A percentile compares a stretch with the other conserved stretches of the same genome.
Evolutionary conservation across 2,329 filamentous ascomycete species (phyloP).

Genomic region (Nigrospora oryzae): DNA sequence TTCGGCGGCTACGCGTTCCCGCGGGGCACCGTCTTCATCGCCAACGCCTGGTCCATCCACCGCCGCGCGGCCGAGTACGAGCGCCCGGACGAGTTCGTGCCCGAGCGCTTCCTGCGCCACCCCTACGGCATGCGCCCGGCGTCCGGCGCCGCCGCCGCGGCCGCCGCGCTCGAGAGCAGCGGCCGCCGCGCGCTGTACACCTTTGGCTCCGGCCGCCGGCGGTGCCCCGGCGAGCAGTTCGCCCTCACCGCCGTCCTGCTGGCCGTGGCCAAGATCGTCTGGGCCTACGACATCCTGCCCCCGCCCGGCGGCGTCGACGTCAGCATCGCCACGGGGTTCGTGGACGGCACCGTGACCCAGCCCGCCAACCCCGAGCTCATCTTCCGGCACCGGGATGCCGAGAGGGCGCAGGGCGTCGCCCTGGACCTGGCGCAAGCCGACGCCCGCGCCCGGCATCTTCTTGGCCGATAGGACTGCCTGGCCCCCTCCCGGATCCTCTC

Average conservation of each 20-base stretch:
- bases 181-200: not conserved
- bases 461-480: not conserved
- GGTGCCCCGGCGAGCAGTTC: slow-evolving; percentile 2
- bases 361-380: not conserved
- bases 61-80: slow-evolving; percentile 29
- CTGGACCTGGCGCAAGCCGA: not conserved
- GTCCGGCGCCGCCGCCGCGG: not conserved
- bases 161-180: not conserved
- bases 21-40: slow-evolving; percentile 30
- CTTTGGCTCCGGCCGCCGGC: slow-evolving; percentile 2
- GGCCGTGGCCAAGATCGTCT: slow-evolving; percentile 1
- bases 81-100: not conserved
- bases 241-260: slow-evolving; percentile 1
- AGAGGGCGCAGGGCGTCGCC: not conserved
- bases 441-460: not conserved
- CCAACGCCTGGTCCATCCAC: slow-evolving; percentile 29
- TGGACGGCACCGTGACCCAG: not conserved
- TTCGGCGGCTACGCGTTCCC: slow-evolving; percentile 31
- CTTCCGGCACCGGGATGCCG: not conserved
- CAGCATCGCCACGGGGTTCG: not conserved
- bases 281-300: slow-evolving; percentile 1
- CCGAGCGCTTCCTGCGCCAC: not conserved
- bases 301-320: not conserved
- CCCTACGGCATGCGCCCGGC: not conserved
- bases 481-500: no score